phyloP scores from a whole-genome alignment of 2,329 filamentous ascomycete genomes.

The Botrytis paeoniae region DNA sequence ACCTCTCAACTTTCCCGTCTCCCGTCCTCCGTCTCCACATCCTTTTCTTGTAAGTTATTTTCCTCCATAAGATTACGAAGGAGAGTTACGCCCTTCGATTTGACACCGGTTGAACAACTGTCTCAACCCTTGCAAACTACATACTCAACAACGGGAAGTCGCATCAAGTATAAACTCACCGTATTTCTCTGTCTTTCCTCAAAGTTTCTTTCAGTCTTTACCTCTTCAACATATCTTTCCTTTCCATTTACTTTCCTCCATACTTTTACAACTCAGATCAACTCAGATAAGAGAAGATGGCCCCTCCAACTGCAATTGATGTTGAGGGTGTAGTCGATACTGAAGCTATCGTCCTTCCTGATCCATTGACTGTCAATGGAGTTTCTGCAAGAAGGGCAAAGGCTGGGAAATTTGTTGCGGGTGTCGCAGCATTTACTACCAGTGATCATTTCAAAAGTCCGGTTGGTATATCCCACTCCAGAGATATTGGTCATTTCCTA shows the following conservation, averaged over 20 bases:
- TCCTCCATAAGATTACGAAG: neutral
- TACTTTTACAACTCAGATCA: neutral
- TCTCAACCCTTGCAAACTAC: conserved; percentile 16
- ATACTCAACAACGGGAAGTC: conserved; percentile 9
- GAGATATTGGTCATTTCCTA: conserved; percentile 4
- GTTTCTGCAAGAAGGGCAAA: conserved; percentile 67
- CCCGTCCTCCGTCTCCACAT: conserved; percentile 4
- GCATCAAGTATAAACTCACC: conserved; percentile 13
- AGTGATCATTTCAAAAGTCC: conserved; percentile 81
- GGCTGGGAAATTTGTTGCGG: conserved; percentile 68
- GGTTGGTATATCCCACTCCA: conserved; percentile 44
- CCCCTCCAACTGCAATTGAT: conserved; percentile 44
- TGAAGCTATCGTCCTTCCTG: conserved; percentile 30
- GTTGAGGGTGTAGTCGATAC: conserved; percentile 46
- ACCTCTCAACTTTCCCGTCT: neutral
- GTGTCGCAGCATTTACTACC: conserved; percentile 72
- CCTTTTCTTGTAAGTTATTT: conserved; percentile 7
- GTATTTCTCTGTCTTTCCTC: neutral
- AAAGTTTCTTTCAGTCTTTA: neutral
- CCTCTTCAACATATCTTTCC: neutral
- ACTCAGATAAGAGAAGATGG: conserved; percentile 23
- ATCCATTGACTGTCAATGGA: conserved; percentile 59
- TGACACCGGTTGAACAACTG: conserved; percentile 15
- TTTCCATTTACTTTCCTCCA: neutral
- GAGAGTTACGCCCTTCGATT: conserved; percentile 12